Conservation (phyloP, 768 basidiomycete species). For the Mycena latifolia region DNA sequence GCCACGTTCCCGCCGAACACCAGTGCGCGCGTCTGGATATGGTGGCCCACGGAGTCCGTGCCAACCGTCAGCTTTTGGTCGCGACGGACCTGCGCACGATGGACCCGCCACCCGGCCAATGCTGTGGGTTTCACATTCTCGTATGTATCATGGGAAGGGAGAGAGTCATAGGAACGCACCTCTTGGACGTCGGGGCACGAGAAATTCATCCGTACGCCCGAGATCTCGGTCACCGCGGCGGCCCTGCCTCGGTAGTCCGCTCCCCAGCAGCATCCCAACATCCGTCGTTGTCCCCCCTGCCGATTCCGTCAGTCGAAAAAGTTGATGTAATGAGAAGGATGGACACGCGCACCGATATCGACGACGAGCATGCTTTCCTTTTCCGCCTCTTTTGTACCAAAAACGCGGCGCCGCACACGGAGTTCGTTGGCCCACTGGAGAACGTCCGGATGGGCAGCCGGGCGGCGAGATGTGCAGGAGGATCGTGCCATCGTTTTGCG, state of each 20-base stretch:
- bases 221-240: constrained; percentile 64
- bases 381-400: constrained; percentile 54
- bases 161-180: constrained; percentile 31
- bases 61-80: constrained; percentile 56
- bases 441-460: constrained; percentile 70
- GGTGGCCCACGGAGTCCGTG: constrained; percentile 69
- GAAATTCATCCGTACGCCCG: constrained; percentile 65
- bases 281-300: constrained; percentile 70
- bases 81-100: constrained; percentile 51
- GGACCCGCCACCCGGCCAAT: constrained; percentile 70
- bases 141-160: no score
- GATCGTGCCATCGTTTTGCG: constrained; percentile 65
- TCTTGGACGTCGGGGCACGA: constrained; percentile 64
- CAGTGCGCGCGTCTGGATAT: constrained; percentile 56
- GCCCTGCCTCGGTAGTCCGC: constrained; percentile 68
- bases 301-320: background rate
- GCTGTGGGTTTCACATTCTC: constrained; percentile 40
- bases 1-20: constrained; percentile 64
- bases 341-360: constrained; percentile 53
- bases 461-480: constrained; percentile 57
- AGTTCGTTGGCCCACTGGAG: constrained; percentile 69
- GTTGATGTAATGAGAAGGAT: background rate
- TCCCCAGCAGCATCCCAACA: constrained; percentile 65
- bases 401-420: constrained; percentile 71
- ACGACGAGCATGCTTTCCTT: constrained; percentile 60